A percentile compares a stretch with the other conserved stretches of the same genome.
These are phyloP conservation scores for Murraya paniculata DNA, from an alignment of 345 rosid species.

Conservation along the genomic window DNA sequence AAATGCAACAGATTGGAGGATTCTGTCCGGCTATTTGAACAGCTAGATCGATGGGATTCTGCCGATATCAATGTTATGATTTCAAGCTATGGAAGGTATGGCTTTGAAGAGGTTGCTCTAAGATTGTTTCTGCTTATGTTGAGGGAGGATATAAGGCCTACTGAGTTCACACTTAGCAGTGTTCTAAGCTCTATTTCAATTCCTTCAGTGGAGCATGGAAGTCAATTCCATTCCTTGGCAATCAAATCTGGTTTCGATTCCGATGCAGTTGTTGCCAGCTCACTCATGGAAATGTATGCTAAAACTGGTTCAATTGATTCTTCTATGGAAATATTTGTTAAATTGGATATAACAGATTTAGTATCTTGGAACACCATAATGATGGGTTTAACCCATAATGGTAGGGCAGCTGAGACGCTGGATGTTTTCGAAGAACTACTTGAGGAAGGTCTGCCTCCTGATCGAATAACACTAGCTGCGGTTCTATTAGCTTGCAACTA, in stretches of 20 bases:
- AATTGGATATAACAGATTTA: conserved; percentile 46
- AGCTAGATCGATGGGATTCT: conserved; percentile 49
- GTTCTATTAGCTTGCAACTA: conserved; percentile 60
- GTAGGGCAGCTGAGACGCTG: conserved; percentile 43
- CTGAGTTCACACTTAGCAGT: conserved; percentile 57
- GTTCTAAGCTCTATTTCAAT: conserved; percentile 43
- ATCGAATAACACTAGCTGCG: conserved; percentile 55
- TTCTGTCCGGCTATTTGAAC: conserved; percentile 54
- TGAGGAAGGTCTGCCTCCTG: conserved; percentile 37
- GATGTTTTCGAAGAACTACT: conserved; percentile 40
- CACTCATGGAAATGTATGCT: conserved; percentile 63
- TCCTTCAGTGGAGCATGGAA: conserved; percentile 46
- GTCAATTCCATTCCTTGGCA: conserved; percentile 60
- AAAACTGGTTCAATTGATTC: conserved; percentile 47
- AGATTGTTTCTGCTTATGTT: conserved; percentile 34
- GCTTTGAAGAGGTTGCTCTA: conserved; percentile 50
- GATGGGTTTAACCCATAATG: conserved; percentile 50
- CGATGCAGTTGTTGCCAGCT: conserved; percentile 52
- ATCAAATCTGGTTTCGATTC: conserved; percentile 53
- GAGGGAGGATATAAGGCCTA: conserved; percentile 46
- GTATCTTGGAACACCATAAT: conserved; percentile 71
- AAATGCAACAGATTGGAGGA: conserved; percentile 78
- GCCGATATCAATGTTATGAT: conserved; percentile 57
- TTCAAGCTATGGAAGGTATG: conserved; percentile 52
- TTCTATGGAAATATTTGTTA: conserved; percentile 44